Conservation (phyloP, 2,329 filamentous ascomycete species). For the Fusarium sp. region DNA sequence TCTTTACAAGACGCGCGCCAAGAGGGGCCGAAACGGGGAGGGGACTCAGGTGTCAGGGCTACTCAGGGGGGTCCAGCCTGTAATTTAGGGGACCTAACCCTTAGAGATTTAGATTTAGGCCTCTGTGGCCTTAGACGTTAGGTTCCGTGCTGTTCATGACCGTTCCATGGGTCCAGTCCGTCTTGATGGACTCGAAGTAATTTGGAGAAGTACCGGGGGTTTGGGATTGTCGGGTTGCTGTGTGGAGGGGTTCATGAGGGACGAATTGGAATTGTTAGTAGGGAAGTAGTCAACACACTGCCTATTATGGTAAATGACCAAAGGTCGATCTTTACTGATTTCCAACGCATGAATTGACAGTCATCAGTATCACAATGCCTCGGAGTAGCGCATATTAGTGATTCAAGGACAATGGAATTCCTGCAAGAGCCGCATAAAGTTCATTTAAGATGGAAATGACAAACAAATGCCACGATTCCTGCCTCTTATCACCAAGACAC, state of each 20-base stretch:
- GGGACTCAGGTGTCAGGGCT: constrained; percentile 10
- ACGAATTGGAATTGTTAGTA: constrained; percentile 3
- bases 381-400: neutral
- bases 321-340: constrained; percentile 6
- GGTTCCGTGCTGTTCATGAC: neutral
- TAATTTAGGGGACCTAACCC: constrained; percentile 33
- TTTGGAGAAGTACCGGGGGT: constrained; percentile 21
- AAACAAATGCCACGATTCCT: constrained; percentile 26
- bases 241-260: constrained; percentile 27
- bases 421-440: neutral
- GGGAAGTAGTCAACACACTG: constrained; percentile 26
- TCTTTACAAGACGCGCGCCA: constrained; percentile 29
- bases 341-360: neutral
- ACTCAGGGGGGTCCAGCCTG: constrained; percentile 20
- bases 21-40: constrained; percentile 33
- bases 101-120: neutral
- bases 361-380: neutral
- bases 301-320: constrained; percentile 23
- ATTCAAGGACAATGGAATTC: neutral
- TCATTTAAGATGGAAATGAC: constrained; percentile 8
- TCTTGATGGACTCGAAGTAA: constrained; percentile 18
- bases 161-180: neutral
- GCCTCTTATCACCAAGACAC: constrained; percentile 13
- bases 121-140: neutral
- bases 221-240: constrained; percentile 11